Evolutionary conservation across 352 stramenopile species (phyloP), one percentile per base, ranked within the genome.

Genomic region (Pythium guiyangense): DNA sequence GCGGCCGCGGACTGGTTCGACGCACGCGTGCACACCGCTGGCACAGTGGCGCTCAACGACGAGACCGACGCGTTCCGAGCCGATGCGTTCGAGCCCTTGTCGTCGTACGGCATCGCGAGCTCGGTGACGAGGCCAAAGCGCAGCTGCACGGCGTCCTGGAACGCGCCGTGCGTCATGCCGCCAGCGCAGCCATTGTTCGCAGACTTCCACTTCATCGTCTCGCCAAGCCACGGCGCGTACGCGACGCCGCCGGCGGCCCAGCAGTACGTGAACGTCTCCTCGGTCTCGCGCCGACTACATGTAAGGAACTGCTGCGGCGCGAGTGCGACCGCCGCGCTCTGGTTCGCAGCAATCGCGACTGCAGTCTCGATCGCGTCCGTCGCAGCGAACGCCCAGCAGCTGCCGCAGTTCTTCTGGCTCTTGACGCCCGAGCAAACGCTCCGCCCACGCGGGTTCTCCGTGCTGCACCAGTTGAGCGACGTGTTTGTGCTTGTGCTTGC

Each of bases 81-180:
- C 8, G 14, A 27, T 4, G 34, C 51, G 15, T 48, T 45, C 26
- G 50, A 67, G 0, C 42, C 34, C 18, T 66, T 67, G 57, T 91
- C 81, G 44, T 76, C 64, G 64, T 91, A 91, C 14, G 81, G 81
- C 74, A 88, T 80, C 39, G 73, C 74, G 45, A 91, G 73, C 48
- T 84, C 76, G 31, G 78, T 78, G 26, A 88, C 56, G 4, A 91
- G 73, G 15, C 77, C 69, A 60, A 77, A 79, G 11, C 66, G 54
- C 31, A 76, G 76, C 63, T 83, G 68, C 9, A 73, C 78, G 0
- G 81, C 78, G 46, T 91, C 81, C 42, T 80, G 76, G 54, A 91
- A 86, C n/a, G 78, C 81, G 6, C 79, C 79, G 56, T 91, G 81
- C 17, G 81, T 91, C 81, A 91, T 91, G 22, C 81, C 81, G 54